phyloP scores from a whole-genome alignment of 257 asterid species.

The Capsicum baccatum region DNA sequence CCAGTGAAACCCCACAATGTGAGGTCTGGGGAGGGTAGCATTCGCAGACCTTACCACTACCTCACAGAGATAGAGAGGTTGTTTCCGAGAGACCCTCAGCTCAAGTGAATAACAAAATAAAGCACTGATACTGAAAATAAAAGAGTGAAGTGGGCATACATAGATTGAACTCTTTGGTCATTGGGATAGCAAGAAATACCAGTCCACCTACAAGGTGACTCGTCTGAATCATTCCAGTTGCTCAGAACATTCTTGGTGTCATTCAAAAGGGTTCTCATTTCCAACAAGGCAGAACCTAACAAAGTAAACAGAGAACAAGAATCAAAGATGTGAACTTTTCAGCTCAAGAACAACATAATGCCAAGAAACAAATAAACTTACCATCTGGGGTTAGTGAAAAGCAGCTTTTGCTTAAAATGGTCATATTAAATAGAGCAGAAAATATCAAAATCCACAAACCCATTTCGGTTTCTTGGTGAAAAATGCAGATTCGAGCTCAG shows the following conservation, averaged over 20 bases:
- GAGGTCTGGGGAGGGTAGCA: too few species aligned
- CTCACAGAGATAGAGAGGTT: too few species aligned
- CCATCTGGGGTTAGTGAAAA: slow-evolving; percentile 87
- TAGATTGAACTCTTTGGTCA: slow-evolving; percentile 79
- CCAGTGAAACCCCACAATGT: too few species aligned
- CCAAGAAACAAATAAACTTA: slow-evolving; percentile 34
- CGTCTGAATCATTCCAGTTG: slow-evolving; percentile 80
- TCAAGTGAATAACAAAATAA: background rate
- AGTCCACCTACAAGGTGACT: slow-evolving; percentile 84
- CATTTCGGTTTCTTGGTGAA: slow-evolving; percentile 56
- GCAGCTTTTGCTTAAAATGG: slow-evolving; percentile 58
- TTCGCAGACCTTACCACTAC: too few species aligned
- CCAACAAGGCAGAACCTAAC: slow-evolving; percentile 81
- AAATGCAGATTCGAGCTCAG: slow-evolving; percentile 19
- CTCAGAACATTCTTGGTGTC: slow-evolving; percentile 72
- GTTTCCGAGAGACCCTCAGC: background rate
- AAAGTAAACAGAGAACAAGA: background rate
- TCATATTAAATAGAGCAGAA: slow-evolving; percentile 45
- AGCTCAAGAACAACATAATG: slow-evolving; percentile 19
- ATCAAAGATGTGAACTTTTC: background rate
- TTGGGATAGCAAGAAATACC: slow-evolving; percentile 79
- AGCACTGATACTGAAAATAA: slow-evolving; percentile 17
- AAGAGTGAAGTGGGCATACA: slow-evolving; percentile 49
- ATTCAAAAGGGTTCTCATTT: slow-evolving; percentile 74
- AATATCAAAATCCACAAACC: slow-evolving; percentile 50